These are phyloP conservation scores for Chenopodium berlandieri DNA, from an alignment of 148 eudicot genomes.

Conservation along the genomic window DNA sequence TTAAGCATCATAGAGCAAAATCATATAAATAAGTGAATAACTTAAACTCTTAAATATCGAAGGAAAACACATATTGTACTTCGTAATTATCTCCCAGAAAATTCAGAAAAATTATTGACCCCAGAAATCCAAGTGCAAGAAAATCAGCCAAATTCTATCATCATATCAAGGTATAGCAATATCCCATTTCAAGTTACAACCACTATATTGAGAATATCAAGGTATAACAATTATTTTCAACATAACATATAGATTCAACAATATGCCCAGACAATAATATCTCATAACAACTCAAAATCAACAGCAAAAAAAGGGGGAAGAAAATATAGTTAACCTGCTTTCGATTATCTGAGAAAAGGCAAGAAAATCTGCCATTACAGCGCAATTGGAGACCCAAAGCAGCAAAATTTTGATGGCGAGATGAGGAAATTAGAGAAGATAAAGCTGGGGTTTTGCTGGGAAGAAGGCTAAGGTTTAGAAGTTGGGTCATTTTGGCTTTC, in stretches of 20 bases:
- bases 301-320: background rate
- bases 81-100: too few relatives aligned
- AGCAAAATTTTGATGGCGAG: conserved; percentile 18
- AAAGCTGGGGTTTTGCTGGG: conserved; percentile 29
- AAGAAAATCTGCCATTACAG: conserved; percentile 47
- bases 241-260: too few relatives aligned
- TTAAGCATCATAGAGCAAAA: background rate
- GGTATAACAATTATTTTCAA: background rate
- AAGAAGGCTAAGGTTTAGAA: conserved; percentile 38
- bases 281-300: background rate
- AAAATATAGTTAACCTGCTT: conserved; percentile 48
- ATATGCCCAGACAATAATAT: background rate
- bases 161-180: background rate
- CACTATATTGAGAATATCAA: background rate
- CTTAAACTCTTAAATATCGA: background rate
- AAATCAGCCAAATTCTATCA: background rate
- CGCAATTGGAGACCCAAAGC: conserved; percentile 30
- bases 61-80: background rate
- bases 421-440: conserved; percentile 14
- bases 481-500: conserved; percentile 45
- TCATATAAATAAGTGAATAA: background rate
- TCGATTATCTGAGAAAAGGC: conserved; percentile 67
- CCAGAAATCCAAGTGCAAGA: background rate
- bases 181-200: background rate
- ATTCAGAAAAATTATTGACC: background rate